Evolutionary conservation across 2,329 filamentous ascomycete genomes (phyloP), one percentile per base, ranked within the genome.

Genomic region (Pestalotiopsis sp.): DNA sequence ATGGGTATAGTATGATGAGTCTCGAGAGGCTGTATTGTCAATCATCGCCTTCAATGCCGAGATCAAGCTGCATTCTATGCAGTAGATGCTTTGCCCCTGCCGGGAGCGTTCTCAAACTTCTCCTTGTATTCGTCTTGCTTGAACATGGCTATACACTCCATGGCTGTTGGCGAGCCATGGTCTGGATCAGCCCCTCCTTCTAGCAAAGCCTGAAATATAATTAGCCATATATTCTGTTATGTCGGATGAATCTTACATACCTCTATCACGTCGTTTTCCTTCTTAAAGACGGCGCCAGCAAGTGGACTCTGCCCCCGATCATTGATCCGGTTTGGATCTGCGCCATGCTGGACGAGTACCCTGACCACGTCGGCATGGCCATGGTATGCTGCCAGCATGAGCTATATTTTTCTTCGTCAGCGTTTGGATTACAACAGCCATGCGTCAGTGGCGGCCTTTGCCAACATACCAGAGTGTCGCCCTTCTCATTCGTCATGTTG

Each of bases 331-430:
- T 93, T 92, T 0, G 90, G 85, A 73, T 93, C 90, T 1, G 90
- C 90, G 1, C 90, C 89, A 69, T 89, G 83, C 36, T 86, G 81
- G 1, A 93, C 78, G 12, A 93, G 83, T 69, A 91, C 82, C 61
- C 81, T 83, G 31, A 91, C 89, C 0, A 92, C 84, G 0, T 86
- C 82, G 1, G 85, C 83, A 67, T 93, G 89, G 12, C 91, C 91
- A 72, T 93, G 86, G 73, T 93, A 93, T 0, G 90, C 86, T 0
- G 91, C 89, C 1, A 94, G 85, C 92, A 94, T 94, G 69, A 93
- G 82, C 87, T 89, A 65, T 6, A 36, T 4, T n/a, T 9, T 11
- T 31, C 7, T 14, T 58, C 25, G 45, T 66, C n/a, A 66, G 41
- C 27, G 6, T n/a, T 45, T 36, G 45, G 5, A 9, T n/a, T 23